Base-by-base conservation (phyloP, 495 filamentous ascomycete species). In the Talaromyces adpressus region DNA sequence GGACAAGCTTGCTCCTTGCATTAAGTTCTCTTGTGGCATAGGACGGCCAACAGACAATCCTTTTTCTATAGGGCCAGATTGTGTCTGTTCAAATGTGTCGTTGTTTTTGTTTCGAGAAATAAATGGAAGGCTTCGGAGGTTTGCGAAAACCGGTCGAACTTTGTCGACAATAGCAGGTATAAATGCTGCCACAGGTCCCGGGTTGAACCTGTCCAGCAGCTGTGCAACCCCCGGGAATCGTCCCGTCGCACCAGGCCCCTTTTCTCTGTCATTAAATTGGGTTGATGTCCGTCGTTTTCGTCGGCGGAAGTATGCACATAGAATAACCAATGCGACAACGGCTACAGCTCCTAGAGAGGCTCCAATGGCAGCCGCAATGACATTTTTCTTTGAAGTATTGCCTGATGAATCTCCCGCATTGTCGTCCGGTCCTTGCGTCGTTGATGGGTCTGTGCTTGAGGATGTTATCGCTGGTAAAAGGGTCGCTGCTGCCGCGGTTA, bases 321-420 rank as follows among this genome's bases (percentile, higher is more conserved):
- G 45, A 18, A 62, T 14, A 9, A 62, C 14, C 41, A 62, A 49
- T 30, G 29, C 45, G 16, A 62, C 45, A 30, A 62, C 25, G 16
- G 47, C 60, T 7, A 62, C 39, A 34, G 60, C 60, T 2, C 60
- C 60, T 20, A 62, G 25, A 20, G 60, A 62, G 2, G 39, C 60
- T 2, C 60, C 60, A 7, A 62, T 32, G 3, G 60, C 60, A 32
- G 45, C 60, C 2, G 47, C 39, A 32, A 53, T 34, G 11, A 53
- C 29, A 9, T 62, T 51, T 36, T 36, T 53, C 14, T 36, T 49
- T 34, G 39, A 32, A 32, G 14, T n/a, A 11, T 30, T 23, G 4
- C 41, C 45, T 22, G 41, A 18, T 20, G 60, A 34, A 20, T 51
- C 29, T 1, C 25, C 45, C 20, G 60, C n/a, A 8, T 7, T 52